phyloP scores from a whole-genome alignment of 2,329 filamentous ascomycete genomes.

The Penicillium oxalicum region DNA sequence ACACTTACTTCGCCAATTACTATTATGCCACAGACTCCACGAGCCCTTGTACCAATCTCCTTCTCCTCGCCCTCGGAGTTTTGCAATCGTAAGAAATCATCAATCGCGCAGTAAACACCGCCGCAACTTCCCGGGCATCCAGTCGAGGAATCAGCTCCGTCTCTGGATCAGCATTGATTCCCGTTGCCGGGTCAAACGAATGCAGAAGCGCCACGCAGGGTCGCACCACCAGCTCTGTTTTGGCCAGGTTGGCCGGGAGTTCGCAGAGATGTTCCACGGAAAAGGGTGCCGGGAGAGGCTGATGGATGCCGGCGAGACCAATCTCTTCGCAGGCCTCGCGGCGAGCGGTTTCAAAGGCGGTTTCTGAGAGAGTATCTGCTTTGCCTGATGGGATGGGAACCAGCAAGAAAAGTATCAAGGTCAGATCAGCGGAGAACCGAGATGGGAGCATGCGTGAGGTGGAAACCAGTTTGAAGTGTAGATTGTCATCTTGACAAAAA shows the following conservation, averaged over 20 bases:
- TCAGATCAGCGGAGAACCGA: background rate
- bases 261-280: slow-evolving; percentile 80
- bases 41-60: slow-evolving; percentile 77
- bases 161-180: slow-evolving; percentile 51
- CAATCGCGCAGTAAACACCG: slow-evolving; percentile 83
- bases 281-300: slow-evolving; percentile 71
- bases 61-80: slow-evolving; percentile 35
- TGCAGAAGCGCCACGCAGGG: slow-evolving; percentile 75
- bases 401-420: background rate
- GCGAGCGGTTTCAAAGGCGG: slow-evolving; percentile 70
- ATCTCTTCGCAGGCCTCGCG: slow-evolving; percentile 93
- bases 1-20: slow-evolving; percentile 59
- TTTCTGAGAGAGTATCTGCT: slow-evolving; percentile 51
- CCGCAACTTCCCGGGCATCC: slow-evolving; percentile 85
- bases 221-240: slow-evolving; percentile 66
- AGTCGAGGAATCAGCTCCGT: slow-evolving; percentile 70
- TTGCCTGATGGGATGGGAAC: slow-evolving; percentile 38
- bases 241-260: slow-evolving; percentile 68
- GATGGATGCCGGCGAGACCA: slow-evolving; percentile 65
- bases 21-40: slow-evolving; percentile 75
- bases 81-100: slow-evolving; percentile 68
- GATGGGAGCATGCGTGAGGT: no score
- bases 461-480: no score
- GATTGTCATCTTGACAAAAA: no score
- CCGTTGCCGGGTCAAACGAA: slow-evolving; percentile 47